Percentiles rank a stretch among this genome's conserved stretches.
These are phyloP conservation scores for Plasmodium blacklocki DNA, from an alignment of 169 alveolate species.

Conservation along the genomic window DNA sequence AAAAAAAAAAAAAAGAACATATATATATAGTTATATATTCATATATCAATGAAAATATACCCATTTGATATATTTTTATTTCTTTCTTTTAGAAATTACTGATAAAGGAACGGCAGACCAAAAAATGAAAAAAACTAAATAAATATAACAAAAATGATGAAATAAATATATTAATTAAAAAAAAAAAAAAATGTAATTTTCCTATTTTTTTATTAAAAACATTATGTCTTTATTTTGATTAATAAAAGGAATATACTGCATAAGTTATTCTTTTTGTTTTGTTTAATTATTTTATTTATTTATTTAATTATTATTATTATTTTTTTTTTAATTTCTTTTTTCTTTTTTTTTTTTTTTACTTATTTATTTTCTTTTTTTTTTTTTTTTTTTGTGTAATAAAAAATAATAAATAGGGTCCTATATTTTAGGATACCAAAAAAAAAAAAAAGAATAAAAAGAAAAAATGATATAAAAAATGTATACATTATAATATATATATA, in stretches of 20 bases:
- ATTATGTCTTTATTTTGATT: neutral
- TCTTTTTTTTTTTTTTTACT: conserved; percentile 6
- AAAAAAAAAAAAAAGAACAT: neutral
- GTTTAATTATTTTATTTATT: conserved; percentile 3
- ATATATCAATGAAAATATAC: neutral
- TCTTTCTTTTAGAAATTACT: conserved; percentile 20
- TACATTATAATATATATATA: neutral
- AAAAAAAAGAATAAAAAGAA: too few species aligned
- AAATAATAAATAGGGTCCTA: neutral
- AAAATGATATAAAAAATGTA: too few species aligned
- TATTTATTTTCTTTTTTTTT: neutral
- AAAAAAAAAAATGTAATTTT: neutral
- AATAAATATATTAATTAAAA: neutral
- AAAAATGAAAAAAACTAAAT: conserved; percentile 46
- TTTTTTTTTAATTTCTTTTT: neutral
- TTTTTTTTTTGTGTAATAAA: conserved; percentile 25
- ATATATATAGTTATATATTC: neutral
- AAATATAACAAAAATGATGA: neutral
- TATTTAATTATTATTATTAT: neutral
- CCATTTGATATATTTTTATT: neutral
- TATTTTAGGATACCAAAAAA: neutral
- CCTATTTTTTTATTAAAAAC: neutral
- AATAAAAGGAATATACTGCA: neutral
- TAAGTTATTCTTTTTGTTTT: too few species aligned
- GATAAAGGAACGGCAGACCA: conserved; percentile 50